phyloP scores from a whole-genome alignment of 2,329 filamentous ascomycete species.

The Stachybotrys chartarum region DNA sequence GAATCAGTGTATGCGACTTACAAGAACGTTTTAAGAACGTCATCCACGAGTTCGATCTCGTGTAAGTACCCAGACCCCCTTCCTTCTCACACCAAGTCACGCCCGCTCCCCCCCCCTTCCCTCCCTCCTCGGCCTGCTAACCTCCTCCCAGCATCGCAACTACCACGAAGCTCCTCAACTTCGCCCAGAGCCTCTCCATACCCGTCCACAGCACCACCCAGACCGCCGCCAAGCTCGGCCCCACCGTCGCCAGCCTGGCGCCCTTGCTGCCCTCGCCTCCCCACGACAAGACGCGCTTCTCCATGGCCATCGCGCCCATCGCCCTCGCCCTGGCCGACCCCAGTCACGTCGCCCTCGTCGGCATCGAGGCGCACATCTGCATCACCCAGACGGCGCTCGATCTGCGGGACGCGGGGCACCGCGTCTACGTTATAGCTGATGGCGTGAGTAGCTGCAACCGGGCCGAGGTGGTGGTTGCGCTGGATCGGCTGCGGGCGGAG shows the following conservation, averaged over 20 bases:
- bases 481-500: slow-evolving; percentile 66
- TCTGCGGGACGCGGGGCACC: slow-evolving; percentile 65
- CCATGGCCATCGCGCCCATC: slow-evolving; percentile 73
- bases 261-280: slow-evolving; percentile 46
- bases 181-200: slow-evolving; percentile 58
- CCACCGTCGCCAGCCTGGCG: slow-evolving; percentile 67
- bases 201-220: slow-evolving; percentile 86
- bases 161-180: slow-evolving; percentile 60
- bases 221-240: slow-evolving; percentile 68
- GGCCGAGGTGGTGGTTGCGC: slow-evolving; percentile 72
- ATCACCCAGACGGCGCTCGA: slow-evolving; percentile 89
- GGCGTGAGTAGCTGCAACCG: slow-evolving; percentile 82
- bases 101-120: slow-evolving; percentile 1
- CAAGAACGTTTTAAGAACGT: slow-evolving; percentile 85
- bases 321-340: slow-evolving; percentile 25
- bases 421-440: slow-evolving; percentile 82
- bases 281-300: slow-evolving; percentile 84
- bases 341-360: slow-evolving; percentile 68
- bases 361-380: slow-evolving; percentile 92
- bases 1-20: slow-evolving; percentile 75
- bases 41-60: slow-evolving; percentile 78
- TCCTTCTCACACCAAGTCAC: background rate
- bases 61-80: slow-evolving; percentile 42
- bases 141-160: slow-evolving; percentile 49
- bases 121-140: background rate